A percentile compares a stretch with the other conserved stretches of the same genome.
These are phyloP conservation scores for Podospora tetraspora DNA, from an alignment of 495 filamentous ascomycete species.

Conservation along the genomic window DNA sequence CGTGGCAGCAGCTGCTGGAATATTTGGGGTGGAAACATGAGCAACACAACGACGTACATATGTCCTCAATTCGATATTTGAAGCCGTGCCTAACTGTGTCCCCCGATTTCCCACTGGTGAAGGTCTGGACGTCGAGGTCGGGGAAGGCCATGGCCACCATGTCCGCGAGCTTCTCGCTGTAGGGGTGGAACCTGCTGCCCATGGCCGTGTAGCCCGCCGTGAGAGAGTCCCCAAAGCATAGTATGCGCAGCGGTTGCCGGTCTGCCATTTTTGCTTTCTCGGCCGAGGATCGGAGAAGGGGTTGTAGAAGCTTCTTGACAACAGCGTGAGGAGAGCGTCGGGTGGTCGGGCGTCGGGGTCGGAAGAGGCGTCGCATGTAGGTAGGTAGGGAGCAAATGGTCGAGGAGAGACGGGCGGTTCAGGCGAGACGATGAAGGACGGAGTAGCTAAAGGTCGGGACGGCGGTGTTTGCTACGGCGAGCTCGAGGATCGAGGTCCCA, in stretches of 20 bases:
- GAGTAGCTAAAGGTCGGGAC: not conserved
- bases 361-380: not conserved
- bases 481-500: not conserved
- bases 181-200: conserved; percentile 48
- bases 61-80: conserved; percentile 38
- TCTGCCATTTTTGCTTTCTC: conserved; percentile 18
- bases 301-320: not conserved
- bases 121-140: conserved; percentile 29
- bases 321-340: not conserved
- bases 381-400: not conserved
- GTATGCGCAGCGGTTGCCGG: conserved; percentile 39
- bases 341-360: not conserved
- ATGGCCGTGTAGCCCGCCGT: conserved; percentile 50
- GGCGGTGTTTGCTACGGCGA: not conserved
- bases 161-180: conserved; percentile 36
- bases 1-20: too few relatives aligned
- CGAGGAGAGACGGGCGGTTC: not conserved
- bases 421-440: not conserved
- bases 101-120: conserved; percentile 45
- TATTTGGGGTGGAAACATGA: not conserved
- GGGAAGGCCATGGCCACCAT: conserved; percentile 40
- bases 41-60: conserved; percentile 33
- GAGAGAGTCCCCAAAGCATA: conserved; percentile 63
- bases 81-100: conserved; percentile 48
- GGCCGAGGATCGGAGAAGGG: not conserved